A percentile compares a stretch with the other conserved stretches of the same genome.
Evolutionary conservation across 208 protist species (phyloP).

Genomic region (Acanthamoeba healyi): DNA sequence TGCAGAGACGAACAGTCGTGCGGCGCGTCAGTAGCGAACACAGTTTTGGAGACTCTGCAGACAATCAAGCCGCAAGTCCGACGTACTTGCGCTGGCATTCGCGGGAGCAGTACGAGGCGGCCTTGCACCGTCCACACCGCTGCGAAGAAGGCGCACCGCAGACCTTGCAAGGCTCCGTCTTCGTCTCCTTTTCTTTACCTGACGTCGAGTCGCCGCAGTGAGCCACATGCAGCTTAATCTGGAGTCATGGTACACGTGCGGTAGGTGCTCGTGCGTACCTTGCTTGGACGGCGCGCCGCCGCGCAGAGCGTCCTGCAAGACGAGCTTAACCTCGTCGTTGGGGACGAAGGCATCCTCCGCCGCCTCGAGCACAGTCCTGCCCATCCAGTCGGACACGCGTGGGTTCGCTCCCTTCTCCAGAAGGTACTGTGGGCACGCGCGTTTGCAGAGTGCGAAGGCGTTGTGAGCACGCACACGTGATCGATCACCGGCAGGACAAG

Average conservation of each 20-base stretch:
- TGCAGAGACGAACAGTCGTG: neutral
- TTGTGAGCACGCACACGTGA: neutral
- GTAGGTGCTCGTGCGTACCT: too few species aligned
- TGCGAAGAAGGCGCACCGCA: neutral
- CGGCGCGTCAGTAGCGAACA: neutral
- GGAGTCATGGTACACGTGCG: neutral
- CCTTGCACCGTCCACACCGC: constrained; percentile 6
- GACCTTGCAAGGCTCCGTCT: neutral
- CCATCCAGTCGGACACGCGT: neutral
- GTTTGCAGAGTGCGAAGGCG: neutral
- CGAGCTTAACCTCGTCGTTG: neutral
- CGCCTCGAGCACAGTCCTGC: neutral
- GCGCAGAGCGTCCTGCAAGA: neutral
- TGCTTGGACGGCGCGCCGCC: neutral
- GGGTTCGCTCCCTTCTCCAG: constrained; percentile 8
- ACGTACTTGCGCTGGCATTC: constrained; percentile 43
- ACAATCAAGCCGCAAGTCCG: neutral
- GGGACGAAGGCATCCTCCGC: neutral
- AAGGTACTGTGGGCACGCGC: neutral
- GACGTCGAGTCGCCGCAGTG: too few species aligned
- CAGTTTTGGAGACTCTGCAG: neutral
- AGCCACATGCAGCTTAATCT: neutral
- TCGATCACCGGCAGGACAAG: too few species aligned
- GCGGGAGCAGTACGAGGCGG: constrained; percentile 13
- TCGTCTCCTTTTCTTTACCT: neutral